These are phyloP conservation scores for Hypoxylon cercidicola DNA, from an alignment of 495 filamentous ascomycete species.

Conservation along the genomic window DNA sequence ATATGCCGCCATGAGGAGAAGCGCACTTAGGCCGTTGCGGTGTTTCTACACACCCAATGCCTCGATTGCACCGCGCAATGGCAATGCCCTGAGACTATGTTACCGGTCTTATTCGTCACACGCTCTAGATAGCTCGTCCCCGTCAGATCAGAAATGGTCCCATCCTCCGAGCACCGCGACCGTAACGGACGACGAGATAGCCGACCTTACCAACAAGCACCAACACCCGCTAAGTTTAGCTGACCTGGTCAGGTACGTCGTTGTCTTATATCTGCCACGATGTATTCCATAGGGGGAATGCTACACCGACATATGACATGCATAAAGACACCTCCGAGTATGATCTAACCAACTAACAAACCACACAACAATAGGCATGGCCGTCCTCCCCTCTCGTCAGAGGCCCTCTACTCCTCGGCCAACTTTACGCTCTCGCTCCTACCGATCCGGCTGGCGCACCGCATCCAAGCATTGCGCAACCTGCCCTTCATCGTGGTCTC, in stretches of 20 bases:
- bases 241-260: slow-evolving; percentile 82
- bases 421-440: slow-evolving; percentile 95
- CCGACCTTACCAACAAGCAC: slow-evolving; percentile 77
- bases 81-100: slow-evolving; percentile 21
- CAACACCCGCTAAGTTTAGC: slow-evolving; percentile 84
- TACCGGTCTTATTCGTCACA: slow-evolving; percentile 36
- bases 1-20: slow-evolving; percentile 61
- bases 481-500: slow-evolving; percentile 97
- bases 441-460: slow-evolving; percentile 91
- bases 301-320: slow-evolving; percentile 14
- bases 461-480: slow-evolving; percentile 90
- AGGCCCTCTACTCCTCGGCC: slow-evolving; percentile 84
- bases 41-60: slow-evolving; percentile 46
- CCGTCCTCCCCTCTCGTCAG: slow-evolving; percentile 82
- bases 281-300: slow-evolving; percentile 4
- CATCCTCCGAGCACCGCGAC: slow-evolving; percentile 51
- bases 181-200: slow-evolving; percentile 73
- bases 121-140: slow-evolving; percentile 25
- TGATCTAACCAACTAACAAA: slow-evolving; percentile 15
- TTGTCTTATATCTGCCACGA: background rate
- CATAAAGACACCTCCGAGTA: background rate
- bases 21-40: slow-evolving; percentile 51
- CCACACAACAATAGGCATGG: slow-evolving; percentile 70
- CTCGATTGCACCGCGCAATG: slow-evolving; percentile 29
- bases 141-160: slow-evolving; percentile 49